phyloP scores from a whole-genome alignment of 139 green algal species.

The Chlorella sp. region DNA sequence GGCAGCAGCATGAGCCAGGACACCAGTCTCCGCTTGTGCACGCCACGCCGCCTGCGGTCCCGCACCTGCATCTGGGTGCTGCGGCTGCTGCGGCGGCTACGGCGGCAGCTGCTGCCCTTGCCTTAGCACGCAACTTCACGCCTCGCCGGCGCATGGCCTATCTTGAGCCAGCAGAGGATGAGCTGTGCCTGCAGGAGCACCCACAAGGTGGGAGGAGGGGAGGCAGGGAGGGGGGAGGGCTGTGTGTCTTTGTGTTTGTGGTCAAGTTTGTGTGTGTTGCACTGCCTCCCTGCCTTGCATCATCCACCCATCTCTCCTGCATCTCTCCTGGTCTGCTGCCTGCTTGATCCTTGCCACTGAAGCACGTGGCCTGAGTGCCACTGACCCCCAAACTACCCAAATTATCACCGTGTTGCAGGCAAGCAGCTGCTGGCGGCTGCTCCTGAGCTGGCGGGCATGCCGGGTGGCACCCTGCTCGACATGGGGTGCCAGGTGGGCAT shows the following conservation, averaged over 20 bases:
- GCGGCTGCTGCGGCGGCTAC: background rate
- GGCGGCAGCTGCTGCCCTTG: background rate
- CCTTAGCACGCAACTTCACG: background rate
- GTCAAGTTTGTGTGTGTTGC: background rate
- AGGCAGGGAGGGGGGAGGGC: too few relatives aligned
- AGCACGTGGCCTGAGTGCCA: too few relatives aligned
- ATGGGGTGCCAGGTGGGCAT: background rate
- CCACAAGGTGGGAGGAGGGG: background rate
- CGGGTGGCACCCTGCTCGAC: background rate
- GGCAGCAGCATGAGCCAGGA: background rate
- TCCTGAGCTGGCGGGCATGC: background rate
- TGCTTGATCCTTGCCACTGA: background rate
- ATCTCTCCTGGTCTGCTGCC: background rate
- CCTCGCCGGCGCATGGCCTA: background rate
- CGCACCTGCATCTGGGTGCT: background rate
- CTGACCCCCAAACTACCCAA: too few relatives aligned
- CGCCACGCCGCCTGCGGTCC: background rate
- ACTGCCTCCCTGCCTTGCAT: background rate
- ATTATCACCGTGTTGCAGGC: background rate
- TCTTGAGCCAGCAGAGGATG: conserved; percentile 1
- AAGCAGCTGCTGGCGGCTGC: conserved; percentile 29
- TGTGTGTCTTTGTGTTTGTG: background rate
- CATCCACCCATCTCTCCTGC: background rate
- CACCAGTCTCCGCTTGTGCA: background rate
- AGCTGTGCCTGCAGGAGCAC: conserved; percentile 1